These are phyloP conservation scores for Aspergillus affinis DNA, from an alignment of 495 filamentous ascomycete genomes.

Conservation along the genomic window DNA sequence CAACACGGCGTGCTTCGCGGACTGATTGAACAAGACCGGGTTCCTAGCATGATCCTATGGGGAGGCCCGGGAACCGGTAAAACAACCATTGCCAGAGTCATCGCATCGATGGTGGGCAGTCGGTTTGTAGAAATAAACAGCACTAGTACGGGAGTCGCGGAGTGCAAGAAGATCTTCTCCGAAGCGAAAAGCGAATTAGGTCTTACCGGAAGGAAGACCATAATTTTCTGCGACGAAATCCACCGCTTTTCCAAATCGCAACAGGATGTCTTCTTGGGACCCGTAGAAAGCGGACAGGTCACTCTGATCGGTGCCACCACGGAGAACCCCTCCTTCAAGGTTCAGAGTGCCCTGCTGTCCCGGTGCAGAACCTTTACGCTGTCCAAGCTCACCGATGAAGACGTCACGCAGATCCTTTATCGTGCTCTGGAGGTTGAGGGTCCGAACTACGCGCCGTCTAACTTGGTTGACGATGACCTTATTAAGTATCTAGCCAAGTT, in stretches of 20 bases:
- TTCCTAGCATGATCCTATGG: conserved; percentile 97
- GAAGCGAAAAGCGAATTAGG: conserved; percentile 81
- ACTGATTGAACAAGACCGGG: conserved; percentile 81
- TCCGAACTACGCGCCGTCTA: conserved; percentile 49
- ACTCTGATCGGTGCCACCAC: conserved; percentile 95
- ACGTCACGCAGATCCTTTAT: conserved; percentile 69
- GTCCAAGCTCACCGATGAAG: conserved; percentile 65
- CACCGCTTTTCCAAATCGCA: conserved; percentile 92
- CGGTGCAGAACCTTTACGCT: conserved; percentile 90
- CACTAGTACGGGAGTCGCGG: conserved; percentile 84
- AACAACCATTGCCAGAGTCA: conserved; percentile 93
- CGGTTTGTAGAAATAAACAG: conserved; percentile 97
- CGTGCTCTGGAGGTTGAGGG: conserved; percentile 70
- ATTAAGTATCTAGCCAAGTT: conserved; percentile 80
- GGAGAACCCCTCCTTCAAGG: conserved; percentile 94
- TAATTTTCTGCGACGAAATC: conserved; percentile 97
- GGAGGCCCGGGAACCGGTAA: conserved; percentile 90
- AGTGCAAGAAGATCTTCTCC: conserved; percentile 90
- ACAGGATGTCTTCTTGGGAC: conserved; percentile 92
- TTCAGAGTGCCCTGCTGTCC: conserved; percentile 83
- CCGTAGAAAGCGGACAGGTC: conserved; percentile 87
- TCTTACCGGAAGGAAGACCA: conserved; percentile 85
- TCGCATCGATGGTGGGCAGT: conserved; percentile 75
- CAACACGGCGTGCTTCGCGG: conserved; percentile 78
- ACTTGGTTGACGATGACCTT: conserved; percentile 74